Conservation (phyloP, 2,329 filamentous ascomycete species). For the Fusarium transvaalense region DNA sequence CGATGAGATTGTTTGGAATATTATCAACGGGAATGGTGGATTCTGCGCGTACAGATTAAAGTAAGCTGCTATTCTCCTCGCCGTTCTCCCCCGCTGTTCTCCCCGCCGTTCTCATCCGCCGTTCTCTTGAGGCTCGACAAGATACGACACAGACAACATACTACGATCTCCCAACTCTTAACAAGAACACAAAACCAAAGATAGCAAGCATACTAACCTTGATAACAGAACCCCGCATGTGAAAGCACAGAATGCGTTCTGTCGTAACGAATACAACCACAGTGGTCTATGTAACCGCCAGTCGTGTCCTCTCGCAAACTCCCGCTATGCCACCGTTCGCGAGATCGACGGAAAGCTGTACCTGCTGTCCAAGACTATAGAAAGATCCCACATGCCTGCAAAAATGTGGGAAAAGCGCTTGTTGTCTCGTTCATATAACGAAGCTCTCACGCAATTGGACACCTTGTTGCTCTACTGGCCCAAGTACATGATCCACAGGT, state of each 20-base stretch:
- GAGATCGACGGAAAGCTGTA: conserved; percentile 87
- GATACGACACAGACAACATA: not conserved
- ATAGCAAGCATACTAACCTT: conserved; percentile 46
- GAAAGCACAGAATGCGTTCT: conserved; percentile 67
- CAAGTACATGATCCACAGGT: conserved; percentile 92
- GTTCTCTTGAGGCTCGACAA: not conserved
- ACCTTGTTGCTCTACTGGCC: conserved; percentile 91
- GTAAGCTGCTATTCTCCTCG: conserved; percentile 58
- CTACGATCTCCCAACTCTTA: not conserved
- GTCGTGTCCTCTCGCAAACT: conserved; percentile 91
- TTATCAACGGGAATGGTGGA: conserved; percentile 83
- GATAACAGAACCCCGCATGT: conserved; percentile 65
- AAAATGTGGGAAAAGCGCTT: conserved; percentile 95
- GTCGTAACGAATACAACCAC: conserved; percentile 93
- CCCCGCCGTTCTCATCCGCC: too few relatives aligned
- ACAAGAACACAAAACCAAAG: not conserved
- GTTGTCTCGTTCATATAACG: not conserved
- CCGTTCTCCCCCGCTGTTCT: not conserved
- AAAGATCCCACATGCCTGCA: conserved; percentile 86
- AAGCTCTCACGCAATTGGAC: conserved; percentile 73
- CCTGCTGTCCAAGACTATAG: conserved; percentile 96
- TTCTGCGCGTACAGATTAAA: conserved; percentile 97
- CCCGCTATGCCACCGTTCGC: conserved; percentile 91
- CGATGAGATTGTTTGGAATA: conserved; percentile 97
- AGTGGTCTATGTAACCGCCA: conserved; percentile 87